Evolutionary conservation across 2,329 filamentous ascomycete species (phyloP), one percentile per base, ranked within the genome.

Genomic region (Aspergillus ochraceus): DNA sequence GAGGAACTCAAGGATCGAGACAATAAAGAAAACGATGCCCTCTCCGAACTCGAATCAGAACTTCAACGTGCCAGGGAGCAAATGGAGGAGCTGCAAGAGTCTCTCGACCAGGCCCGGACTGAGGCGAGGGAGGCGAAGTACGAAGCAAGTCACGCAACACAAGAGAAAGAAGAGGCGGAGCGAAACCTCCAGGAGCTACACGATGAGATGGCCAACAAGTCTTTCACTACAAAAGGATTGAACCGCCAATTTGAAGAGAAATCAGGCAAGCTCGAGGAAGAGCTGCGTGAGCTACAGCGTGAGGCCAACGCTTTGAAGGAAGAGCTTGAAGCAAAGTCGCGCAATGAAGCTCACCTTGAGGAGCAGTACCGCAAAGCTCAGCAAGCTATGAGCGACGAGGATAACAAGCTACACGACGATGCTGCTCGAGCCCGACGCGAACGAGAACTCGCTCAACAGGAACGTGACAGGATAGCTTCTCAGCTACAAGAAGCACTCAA

Each of bases 181-280:
- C 80, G 84, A 62, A 81, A 87, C 58, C 77, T 88, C 2, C 81
- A 84, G 53, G 81, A 84, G 58, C 80, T 92, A 24, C 89, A 90
- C 62, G 88, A 91, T 56, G 90, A 92, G 68, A 86, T 92, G 83
- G 84, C 89, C 22, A 88, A 93, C 75, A 92, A 92, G 67, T 93
- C 90, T 0, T 83, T 92, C 42, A 86, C 86, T 55, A 90, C 89
- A 12, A 92, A 90, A 70, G 89, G 88, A 2, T 80, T 91, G 9
- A 90, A 86, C 55, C 85, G 89, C 32, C 90, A 93, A 74, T 83
- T 91, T 19, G 89, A 93, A 68, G 89, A 91, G 65, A 91, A 87
- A 73, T 78, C 86, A 9, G 77, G 80, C 54, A 86, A 86, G 32
- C 77, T 93, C 10, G 88, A 92, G 66, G 79, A 84, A 50, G 89